phyloP scores from a whole-genome alignment of 2,329 filamentous ascomycete genomes.

The Cladosporium sp. region DNA sequence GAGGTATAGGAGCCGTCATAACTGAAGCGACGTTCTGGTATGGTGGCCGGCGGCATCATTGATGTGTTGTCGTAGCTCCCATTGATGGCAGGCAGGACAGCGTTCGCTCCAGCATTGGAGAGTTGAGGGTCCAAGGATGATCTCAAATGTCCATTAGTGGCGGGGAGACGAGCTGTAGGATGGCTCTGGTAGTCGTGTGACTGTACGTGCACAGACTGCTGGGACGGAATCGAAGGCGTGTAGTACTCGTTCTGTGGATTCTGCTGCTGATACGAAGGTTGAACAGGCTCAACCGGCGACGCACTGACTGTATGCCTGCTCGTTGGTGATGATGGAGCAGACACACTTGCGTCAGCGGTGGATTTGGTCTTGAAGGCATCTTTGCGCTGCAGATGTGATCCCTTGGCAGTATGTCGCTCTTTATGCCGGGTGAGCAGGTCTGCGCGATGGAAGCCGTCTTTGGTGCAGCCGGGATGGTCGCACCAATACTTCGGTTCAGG shows the following conservation, averaged over 20 bases:
- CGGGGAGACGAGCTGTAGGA: not conserved
- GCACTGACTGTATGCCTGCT: slow-evolving; percentile 16
- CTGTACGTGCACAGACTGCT: not conserved
- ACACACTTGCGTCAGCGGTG: slow-evolving; percentile 11
- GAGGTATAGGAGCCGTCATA: slow-evolving; percentile 17
- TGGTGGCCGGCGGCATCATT: slow-evolving; percentile 10
- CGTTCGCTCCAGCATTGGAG: not conserved
- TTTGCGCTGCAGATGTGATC: slow-evolving; percentile 70
- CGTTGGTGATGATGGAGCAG: slow-evolving; percentile 16
- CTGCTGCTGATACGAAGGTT: not conserved
- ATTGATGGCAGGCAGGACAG: not conserved
- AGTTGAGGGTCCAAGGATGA: slow-evolving; percentile 1
- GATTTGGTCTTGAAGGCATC: slow-evolving; percentile 58
- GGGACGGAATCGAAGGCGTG: not conserved
- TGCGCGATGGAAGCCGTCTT: slow-evolving; percentile 82
- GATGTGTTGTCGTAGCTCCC: slow-evolving; percentile 2
- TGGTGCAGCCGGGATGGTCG: slow-evolving; percentile 81
- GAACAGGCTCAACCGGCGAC: slow-evolving; percentile 15
- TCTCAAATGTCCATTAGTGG: not conserved
- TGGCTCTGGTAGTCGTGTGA: not conserved
- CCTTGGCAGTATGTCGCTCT: slow-evolving; percentile 54
- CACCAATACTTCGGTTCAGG: slow-evolving; percentile 94
- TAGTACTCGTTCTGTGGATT: not conserved
- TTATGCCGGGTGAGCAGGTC: slow-evolving; percentile 74
- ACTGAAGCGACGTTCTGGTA: slow-evolving; percentile 20